Evolutionary conservation across 2,329 filamentous ascomycete genomes (phyloP).

Genomic region (Diplodia corticola): DNA sequence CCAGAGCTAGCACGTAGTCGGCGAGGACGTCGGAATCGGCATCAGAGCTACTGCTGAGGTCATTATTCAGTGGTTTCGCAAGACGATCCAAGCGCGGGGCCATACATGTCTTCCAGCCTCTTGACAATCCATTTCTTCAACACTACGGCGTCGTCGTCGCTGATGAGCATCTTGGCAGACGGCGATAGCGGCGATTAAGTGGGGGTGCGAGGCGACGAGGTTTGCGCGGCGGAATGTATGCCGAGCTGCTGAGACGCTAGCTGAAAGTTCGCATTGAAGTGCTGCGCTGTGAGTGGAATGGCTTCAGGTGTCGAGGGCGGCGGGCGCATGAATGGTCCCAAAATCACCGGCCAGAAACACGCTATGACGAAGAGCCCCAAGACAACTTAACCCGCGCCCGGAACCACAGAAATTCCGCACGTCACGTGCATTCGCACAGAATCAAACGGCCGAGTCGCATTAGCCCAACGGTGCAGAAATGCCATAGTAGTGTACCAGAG

Average conservation of each 20-base stretch:
- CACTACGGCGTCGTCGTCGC: slow-evolving; percentile 54
- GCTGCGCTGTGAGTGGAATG: background rate
- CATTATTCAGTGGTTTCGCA: background rate
- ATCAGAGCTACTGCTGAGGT: slow-evolving; percentile 59
- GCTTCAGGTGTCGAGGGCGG: slow-evolving; percentile 1
- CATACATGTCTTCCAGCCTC: slow-evolving; percentile 73
- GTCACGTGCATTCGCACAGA: background rate
- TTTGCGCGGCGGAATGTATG: background rate
- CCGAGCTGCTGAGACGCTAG: background rate
- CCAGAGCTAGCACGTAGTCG: slow-evolving; percentile 78
- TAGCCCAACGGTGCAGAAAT: background rate
- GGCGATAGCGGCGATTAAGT: background rate
- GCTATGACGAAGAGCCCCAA: slow-evolving; percentile 21
- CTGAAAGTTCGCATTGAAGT: background rate
- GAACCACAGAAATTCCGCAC: slow-evolving; percentile 8
- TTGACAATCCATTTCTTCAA: slow-evolving; percentile 78
- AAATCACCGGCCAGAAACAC: slow-evolving; percentile 16
- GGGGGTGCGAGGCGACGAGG: background rate
- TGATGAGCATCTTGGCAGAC: slow-evolving; percentile 51
- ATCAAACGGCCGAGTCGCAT: background rate
- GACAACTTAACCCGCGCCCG: slow-evolving; percentile 2
- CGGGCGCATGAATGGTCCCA: slow-evolving; percentile 11
- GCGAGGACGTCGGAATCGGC: slow-evolving; percentile 79
- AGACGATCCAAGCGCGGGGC: slow-evolving; percentile 23
- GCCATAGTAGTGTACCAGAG: background rate